These are phyloP conservation scores for Stagonosporopsis cucurbitacearum DNA, from an alignment of 2,329 filamentous ascomycete genomes.

Conservation along the genomic window DNA sequence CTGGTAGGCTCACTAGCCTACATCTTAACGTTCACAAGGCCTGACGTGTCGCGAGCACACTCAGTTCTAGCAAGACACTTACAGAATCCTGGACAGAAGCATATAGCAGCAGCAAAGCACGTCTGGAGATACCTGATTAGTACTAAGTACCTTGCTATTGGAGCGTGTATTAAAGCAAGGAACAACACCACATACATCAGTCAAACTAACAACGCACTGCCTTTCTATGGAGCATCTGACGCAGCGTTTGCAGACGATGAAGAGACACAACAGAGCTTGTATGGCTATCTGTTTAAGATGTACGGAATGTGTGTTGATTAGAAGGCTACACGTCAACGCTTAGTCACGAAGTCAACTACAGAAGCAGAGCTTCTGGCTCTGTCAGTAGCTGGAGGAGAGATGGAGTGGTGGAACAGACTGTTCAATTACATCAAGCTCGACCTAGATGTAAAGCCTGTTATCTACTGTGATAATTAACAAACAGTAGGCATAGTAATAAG, in stretches of 20 bases:
- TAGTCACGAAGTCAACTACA: constrained; percentile 24
- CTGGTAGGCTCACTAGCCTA: constrained; percentile 26
- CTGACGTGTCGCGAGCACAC: constrained; percentile 20
- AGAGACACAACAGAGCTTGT: no score
- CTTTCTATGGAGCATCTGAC: constrained; percentile 21
- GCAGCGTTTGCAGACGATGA: no score
- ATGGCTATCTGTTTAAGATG: constrained; percentile 26
- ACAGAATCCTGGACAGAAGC: no score
- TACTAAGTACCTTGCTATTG: constrained; percentile 7
- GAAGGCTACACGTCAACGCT: constrained; percentile 20
- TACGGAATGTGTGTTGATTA: constrained; percentile 22
- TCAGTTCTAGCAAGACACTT: constrained; percentile 17
- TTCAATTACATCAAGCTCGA: no score
- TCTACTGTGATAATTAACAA: no score
- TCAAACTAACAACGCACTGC: background rate
- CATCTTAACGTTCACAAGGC: constrained; percentile 14
- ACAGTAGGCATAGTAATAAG: no score
- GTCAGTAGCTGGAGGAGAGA: constrained; percentile 1
- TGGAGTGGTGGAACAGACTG: background rate
- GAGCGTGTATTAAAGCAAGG: constrained; percentile 1
- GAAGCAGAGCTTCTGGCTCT: constrained; percentile 23
- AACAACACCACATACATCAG: background rate
- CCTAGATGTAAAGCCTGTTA: no score
- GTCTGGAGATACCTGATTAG: no score
- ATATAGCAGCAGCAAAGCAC: no score